Base-by-base conservation (phyloP, 192 early-diverging fungal genomes). In the Gigaspora rosea region DNA sequence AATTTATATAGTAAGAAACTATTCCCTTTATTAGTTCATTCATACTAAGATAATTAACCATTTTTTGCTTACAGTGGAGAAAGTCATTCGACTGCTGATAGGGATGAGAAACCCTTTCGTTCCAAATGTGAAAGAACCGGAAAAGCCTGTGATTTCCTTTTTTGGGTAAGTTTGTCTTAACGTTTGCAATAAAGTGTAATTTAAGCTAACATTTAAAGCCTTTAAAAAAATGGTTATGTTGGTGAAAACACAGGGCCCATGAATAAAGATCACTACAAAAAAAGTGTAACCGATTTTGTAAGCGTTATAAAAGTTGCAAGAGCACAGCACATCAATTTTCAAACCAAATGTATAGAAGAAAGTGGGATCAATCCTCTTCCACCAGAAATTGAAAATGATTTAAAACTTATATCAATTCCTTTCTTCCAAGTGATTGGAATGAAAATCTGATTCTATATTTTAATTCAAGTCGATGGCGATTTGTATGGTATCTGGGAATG, bases 141-240 rank as follows among this genome's bases (percentile, higher is more conserved):
- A 61, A 74, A 74, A 74, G 41, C 56, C 46, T 74, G 48, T 72
- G 71, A 72, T 52, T 72, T 52, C 71, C 22, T 72, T 57, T 72
- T 72, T 72, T 54, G 48, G 16, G 48, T 72, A 72, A 52, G 50
- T 72, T 61, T 61, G 8, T 61, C 27, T 61, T 61, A 22, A 61
- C 7, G 8, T 32, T 61, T 61, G 16, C 8, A 18, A 22, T 18
- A 32, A 61, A 22, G 8, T 61, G 16, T 61, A 61, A 32, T 61
- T 32, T 32, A 22, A 61, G 27, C 27, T 61, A 61, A 22, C 18
- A 61, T 22, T 61, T 8, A 18, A 32, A 22, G 16, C 3, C 7
- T 61, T 11, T 13, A 51, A 1, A 13, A 61, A 18, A 22, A 18
- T 61, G n/a, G n/a, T 8, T 50, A 64, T 32, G 58, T 32, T 36